Percentiles rank a stretch among this genome's conserved stretches.
Conservation (phyloP, 345 rosid genomes). For the Melaleuca alternifolia region DNA sequence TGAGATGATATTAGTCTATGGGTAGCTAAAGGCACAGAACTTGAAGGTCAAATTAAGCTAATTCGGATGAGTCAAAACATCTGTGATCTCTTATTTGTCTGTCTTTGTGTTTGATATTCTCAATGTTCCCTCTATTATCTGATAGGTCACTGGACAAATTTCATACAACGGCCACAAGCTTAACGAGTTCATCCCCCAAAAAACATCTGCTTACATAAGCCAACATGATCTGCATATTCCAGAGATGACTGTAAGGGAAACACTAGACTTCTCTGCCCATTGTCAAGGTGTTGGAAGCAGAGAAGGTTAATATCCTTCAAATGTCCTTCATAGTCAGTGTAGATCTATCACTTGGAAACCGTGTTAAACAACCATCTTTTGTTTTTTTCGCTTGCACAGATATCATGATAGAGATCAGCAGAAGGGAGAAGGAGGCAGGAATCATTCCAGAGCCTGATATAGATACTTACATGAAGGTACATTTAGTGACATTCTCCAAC, state of each 20-base stretch:
- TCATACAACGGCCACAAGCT: constrained; percentile 4
- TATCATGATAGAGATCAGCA: constrained; percentile 26
- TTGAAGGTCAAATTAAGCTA: not conserved
- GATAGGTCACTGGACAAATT: constrained; percentile 25
- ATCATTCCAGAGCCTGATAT: constrained; percentile 33
- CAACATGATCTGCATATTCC: constrained; percentile 10
- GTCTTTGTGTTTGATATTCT: not conserved
- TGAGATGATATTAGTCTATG: not conserved
- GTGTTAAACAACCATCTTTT: not conserved
- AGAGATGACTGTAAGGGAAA: constrained; percentile 14
- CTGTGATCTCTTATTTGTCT: not conserved
- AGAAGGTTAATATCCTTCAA: constrained; percentile 13
- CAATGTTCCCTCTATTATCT: not conserved
- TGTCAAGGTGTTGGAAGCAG: constrained; percentile 17
- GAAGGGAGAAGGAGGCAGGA: constrained; percentile 35
- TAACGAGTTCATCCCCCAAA: constrained; percentile 4
- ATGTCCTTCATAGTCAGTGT: not conserved
- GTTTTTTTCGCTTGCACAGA: constrained; percentile 1
- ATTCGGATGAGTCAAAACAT: not conserved
- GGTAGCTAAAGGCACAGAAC: not conserved
- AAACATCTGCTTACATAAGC: constrained; percentile 9
- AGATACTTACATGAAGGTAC: constrained; percentile 40
- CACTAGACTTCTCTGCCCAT: constrained; percentile 10
- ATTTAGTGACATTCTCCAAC: not conserved
- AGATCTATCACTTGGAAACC: not conserved